Evolutionary conservation across 306 rosid genomes (phyloP).

Genomic region (Citrullus amarus): DNA sequence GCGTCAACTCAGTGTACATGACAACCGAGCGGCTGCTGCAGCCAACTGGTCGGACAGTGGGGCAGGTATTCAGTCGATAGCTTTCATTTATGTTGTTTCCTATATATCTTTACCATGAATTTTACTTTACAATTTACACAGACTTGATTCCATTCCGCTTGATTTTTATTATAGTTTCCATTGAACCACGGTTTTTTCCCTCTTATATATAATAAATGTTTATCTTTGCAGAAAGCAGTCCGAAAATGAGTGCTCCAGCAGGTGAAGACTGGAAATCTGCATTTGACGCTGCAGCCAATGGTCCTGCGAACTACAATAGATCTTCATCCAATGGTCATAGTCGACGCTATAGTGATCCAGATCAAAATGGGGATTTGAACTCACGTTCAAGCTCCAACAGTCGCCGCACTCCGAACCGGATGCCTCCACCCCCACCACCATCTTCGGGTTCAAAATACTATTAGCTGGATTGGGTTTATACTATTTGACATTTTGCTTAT

Average conservation of each 20-base stretch:
- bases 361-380: slow-evolving; percentile 70
- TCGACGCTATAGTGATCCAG: slow-evolving; percentile 59
- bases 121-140: neutral
- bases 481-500: slow-evolving; percentile 21
- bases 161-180: neutral
- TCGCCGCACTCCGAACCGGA: slow-evolving; percentile 83
- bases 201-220: neutral
- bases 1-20: slow-evolving; percentile 87
- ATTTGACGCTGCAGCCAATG: slow-evolving; percentile 83
- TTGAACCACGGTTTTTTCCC: neutral
- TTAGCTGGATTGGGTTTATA: slow-evolving; percentile 10
- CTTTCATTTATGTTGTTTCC: neutral
- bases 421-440: slow-evolving; percentile 70
- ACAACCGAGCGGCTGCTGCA: slow-evolving; percentile 71
- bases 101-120: neutral
- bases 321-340: slow-evolving; percentile 77
- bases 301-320: slow-evolving; percentile 35
- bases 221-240: slow-evolving; percentile 60
- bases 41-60: slow-evolving; percentile 61
- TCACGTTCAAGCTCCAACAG: slow-evolving; percentile 58
- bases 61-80: slow-evolving; percentile 32
- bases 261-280: slow-evolving; percentile 96
- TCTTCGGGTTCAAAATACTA: slow-evolving; percentile 63
- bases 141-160: neutral
- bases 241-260: slow-evolving; percentile 47